Evolutionary conservation across 441 rosid species (phyloP), one percentile per base, ranked within the genome.

Genomic region (Rhodomyrtus psidioides): DNA sequence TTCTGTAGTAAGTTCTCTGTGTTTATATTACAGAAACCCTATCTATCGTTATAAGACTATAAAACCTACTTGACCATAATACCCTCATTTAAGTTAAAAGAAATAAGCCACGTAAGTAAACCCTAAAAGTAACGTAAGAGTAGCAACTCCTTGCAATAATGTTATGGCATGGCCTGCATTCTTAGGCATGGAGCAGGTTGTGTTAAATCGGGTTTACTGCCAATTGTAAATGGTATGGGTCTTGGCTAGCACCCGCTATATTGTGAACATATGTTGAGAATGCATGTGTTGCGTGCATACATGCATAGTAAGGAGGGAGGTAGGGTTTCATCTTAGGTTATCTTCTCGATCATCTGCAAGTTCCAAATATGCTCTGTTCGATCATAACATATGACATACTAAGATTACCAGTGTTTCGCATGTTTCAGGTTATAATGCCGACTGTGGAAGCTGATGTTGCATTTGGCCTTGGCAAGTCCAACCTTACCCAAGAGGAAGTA

Each of bases 361-460:
- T 21, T 49, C 79, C 21, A 70, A 39, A 70, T 39, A 70, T 2
- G n/a, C 49, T 70, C 49, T 70, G 46, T 70, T 39, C 21, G 79
- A 39, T 70, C n/a, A 70, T 10, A 39, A 70, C 49, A 10, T 39
- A 24, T 70, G n/a, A 70, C 2, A 26, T 57, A 57, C 60, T 34
- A 21, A 5, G 15, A 70, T 70, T 70, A 56, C 81, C 28, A 30
- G 53, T 82, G 60, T 82, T 83, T 55, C 55, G 79, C 82, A 76
- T 75, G 30, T 81, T 82, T 82, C 96, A 96, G 98, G 98, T 96
- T 75, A 95, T 97, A 87, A 97, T 97, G 99, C 99, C 98, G 51
- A 96, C 98, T 19, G 98, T 97, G 17, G 98, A 97, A 92, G 95
- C 96, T 83, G 98, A 97, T 90, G 98, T 96, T 49, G 93, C 98